Evolutionary conservation across 371 early-diverging fungal genomes (phyloP).

Genomic region (Encephalitozoon cuniculi): DNA sequence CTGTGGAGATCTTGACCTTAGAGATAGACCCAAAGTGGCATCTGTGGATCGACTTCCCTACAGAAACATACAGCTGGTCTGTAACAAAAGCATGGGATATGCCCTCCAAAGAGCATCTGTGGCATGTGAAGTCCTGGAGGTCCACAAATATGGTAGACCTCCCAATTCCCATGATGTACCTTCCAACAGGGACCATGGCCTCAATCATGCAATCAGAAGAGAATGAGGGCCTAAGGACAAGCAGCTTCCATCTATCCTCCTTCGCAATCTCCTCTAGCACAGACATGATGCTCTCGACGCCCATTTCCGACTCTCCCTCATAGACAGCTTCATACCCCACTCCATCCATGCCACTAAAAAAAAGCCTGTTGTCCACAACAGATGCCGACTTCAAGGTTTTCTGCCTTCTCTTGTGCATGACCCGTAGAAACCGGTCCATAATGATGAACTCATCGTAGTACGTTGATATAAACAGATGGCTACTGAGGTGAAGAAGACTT

Average conservation of each 20-base stretch:
- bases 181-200: background rate
- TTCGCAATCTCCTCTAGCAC: background rate
- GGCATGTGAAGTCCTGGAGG: background rate
- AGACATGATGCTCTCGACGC: background rate
- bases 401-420: background rate
- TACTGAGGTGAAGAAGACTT: background rate
- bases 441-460: background rate
- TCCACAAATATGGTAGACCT: background rate
- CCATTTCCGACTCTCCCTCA: background rate
- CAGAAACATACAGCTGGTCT: background rate
- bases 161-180: background rate
- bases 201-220: background rate
- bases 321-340: background rate
- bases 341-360: background rate
- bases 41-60: background rate
- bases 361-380: background rate
- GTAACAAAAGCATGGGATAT: background rate
- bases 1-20: background rate
- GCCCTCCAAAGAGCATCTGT: background rate
- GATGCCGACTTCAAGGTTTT: background rate
- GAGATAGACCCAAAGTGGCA: background rate
- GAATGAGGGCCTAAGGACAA: background rate
- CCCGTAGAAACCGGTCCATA: background rate
- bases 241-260: too few relatives aligned
- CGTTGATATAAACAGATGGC: background rate